Evolutionary conservation across 2,329 filamentous ascomycete species (phyloP).

Genomic region (Chaetothyriales sp.): DNA sequence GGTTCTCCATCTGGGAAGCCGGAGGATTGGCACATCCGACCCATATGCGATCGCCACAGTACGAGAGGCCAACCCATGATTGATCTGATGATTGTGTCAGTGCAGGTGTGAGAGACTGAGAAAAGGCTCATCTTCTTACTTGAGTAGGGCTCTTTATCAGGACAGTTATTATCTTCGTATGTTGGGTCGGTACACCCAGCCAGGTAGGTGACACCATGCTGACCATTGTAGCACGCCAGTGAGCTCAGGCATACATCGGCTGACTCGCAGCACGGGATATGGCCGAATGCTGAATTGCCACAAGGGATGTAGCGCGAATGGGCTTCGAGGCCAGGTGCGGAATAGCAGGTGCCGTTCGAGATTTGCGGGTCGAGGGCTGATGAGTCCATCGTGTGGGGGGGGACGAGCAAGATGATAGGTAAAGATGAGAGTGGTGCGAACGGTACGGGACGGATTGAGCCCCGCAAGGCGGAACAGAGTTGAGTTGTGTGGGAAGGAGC

Average conservation of each 20-base stretch:
- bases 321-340: conserved; percentile 9
- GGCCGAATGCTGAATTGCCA: conserved; percentile 12
- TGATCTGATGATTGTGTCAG: conserved; percentile 3
- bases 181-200: conserved; percentile 15
- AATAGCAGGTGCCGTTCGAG: conserved; percentile 15
- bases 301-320: conserved; percentile 15
- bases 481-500: neutral
- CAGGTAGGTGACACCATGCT: conserved; percentile 15
- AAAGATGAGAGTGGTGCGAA: neutral
- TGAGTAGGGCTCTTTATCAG: conserved; percentile 7
- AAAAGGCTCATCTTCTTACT: conserved; percentile 2
- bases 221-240: conserved; percentile 15
- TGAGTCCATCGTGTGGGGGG: conserved; percentile 3
- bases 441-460: neutral
- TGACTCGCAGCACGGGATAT: conserved; percentile 15
- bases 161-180: conserved; percentile 13
- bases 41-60: conserved; percentile 13
- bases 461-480: neutral
- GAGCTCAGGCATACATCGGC: conserved; percentile 13
- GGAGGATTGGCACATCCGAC: conserved; percentile 3
- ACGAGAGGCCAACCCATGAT: conserved; percentile 13
- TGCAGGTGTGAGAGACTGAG: neutral
- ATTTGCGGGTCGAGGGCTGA: conserved; percentile 12
- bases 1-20: neutral
- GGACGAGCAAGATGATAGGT: neutral